phyloP scores from a whole-genome alignment of 1,284 basidiomycete genomes.

The Anthracocystis setariae region DNA sequence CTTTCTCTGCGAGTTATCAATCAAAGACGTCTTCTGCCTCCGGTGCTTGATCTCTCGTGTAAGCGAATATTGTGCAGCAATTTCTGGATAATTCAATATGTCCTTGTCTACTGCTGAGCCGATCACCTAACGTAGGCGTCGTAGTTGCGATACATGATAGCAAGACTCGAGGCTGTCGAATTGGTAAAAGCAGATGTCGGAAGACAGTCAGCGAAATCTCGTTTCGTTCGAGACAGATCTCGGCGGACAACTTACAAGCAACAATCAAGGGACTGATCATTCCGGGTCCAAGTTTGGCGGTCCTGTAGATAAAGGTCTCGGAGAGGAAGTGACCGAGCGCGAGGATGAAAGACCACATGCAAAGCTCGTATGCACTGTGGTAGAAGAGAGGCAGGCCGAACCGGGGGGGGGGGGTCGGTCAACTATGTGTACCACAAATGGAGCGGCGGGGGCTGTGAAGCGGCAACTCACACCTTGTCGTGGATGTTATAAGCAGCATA shows the following conservation, averaged over 20 bases:
- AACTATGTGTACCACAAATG: neutral
- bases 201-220: neutral
- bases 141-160: conserved; percentile 33
- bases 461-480: conserved; percentile 47
- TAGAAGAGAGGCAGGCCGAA: neutral
- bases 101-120: too few relatives aligned
- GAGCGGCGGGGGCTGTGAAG: neutral
- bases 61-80: too few relatives aligned
- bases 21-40: too few relatives aligned
- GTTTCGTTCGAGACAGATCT: neutral
- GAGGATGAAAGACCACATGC: conserved; percentile 85
- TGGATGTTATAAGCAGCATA: conserved; percentile 63
- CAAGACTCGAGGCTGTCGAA: conserved; percentile 37
- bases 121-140: conserved; percentile 13
- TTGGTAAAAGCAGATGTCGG: neutral
- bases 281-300: conserved; percentile 75
- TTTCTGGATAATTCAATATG: too few relatives aligned
- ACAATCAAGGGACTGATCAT: conserved; percentile 84
- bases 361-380: conserved; percentile 77
- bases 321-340: conserved; percentile 88
- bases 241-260: conserved; percentile 75
- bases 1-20: too few relatives aligned
- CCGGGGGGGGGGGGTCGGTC: too few relatives aligned
- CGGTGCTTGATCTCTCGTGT: too few relatives aligned
- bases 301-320: conserved; percentile 84